Evolutionary conservation across 1,284 basidiomycete genomes (phyloP).

Genomic region (Cryptococcus wingfieldii): DNA sequence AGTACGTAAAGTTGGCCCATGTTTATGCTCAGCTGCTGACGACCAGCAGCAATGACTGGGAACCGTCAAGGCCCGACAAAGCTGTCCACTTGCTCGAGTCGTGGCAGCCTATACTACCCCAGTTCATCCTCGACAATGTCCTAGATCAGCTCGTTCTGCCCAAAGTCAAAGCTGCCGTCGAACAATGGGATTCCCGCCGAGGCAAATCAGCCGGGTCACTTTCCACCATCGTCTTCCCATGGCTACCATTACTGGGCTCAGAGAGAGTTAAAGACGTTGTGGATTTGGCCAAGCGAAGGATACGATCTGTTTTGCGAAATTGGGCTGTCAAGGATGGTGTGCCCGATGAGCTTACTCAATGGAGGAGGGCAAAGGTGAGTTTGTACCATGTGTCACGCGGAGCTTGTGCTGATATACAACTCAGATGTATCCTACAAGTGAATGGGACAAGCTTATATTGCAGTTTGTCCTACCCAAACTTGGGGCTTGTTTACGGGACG

Average conservation of each 20-base stretch:
- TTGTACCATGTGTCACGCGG: neutral
- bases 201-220: conserved; percentile 51
- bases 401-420: neutral
- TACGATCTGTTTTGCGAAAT: conserved; percentile 70
- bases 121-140: conserved; percentile 89
- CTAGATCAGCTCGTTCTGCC: conserved; percentile 93
- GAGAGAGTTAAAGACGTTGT: conserved; percentile 72
- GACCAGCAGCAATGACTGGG: conserved; percentile 72
- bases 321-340: conserved; percentile 73
- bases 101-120: conserved; percentile 81
- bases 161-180: conserved; percentile 78
- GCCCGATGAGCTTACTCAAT: conserved; percentile 67
- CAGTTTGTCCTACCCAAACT: conserved; percentile 89
- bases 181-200: conserved; percentile 68
- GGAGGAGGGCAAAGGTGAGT: conserved; percentile 66
- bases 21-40: neutral
- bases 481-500: conserved; percentile 68
- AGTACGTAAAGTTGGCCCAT: conserved; percentile 49
- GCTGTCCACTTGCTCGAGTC: conserved; percentile 79
- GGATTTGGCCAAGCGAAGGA: conserved; percentile 76
- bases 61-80: conserved; percentile 64
- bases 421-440: conserved; percentile 66
- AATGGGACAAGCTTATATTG: conserved; percentile 89
- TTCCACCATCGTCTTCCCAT: conserved; percentile 85
- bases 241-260: conserved; percentile 77